A percentile compares a stretch with the other conserved stretches of the same genome.
Conservation (phyloP, 345 rosid genomes). For the Clausena lansium region DNA sequence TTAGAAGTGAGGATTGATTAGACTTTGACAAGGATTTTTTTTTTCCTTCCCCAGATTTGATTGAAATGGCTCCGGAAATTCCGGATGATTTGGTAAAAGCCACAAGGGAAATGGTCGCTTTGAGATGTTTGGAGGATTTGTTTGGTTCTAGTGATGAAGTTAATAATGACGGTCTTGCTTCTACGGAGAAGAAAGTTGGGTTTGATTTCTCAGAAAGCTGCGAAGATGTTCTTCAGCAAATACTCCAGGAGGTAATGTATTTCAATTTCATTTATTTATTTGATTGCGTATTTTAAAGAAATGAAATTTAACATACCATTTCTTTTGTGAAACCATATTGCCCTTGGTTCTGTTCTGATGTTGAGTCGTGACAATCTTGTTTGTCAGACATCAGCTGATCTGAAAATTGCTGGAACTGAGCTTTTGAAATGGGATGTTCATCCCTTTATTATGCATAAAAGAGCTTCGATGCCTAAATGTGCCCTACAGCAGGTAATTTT, state of each 20-base stretch:
- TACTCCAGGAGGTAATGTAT: constrained; percentile 38
- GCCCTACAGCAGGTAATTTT: constrained; percentile 41
- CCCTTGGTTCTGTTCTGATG: not conserved
- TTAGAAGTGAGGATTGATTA: not conserved
- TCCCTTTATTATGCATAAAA: constrained; percentile 50
- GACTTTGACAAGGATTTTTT: not conserved
- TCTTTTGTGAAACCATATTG: not conserved
- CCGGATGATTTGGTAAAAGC: constrained; percentile 26
- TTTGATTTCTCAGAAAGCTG: constrained; percentile 43
- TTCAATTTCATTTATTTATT: not conserved
- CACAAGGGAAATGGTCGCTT: constrained; percentile 51
- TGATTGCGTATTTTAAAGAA: not conserved
- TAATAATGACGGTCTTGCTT: constrained; percentile 16
- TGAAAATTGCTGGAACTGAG: constrained; percentile 34
- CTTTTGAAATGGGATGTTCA: constrained; percentile 44
- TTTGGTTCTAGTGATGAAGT: constrained; percentile 21
- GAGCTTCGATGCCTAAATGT: constrained; percentile 47
- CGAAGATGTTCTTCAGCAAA: constrained; percentile 38
- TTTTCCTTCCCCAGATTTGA: constrained; percentile 28
- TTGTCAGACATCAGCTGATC: constrained; percentile 29
- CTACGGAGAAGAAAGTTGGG: constrained; percentile 10
- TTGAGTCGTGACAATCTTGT: not conserved
- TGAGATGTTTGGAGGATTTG: constrained; percentile 60
- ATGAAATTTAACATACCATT: not conserved
- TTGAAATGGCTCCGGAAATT: constrained; percentile 40